A percentile compares a stretch with the other conserved stretches of the same genome.
These are phyloP conservation scores for Bipolaris victoriae DNA, from an alignment of 2,329 filamentous ascomycete species.

Conservation along the genomic window DNA sequence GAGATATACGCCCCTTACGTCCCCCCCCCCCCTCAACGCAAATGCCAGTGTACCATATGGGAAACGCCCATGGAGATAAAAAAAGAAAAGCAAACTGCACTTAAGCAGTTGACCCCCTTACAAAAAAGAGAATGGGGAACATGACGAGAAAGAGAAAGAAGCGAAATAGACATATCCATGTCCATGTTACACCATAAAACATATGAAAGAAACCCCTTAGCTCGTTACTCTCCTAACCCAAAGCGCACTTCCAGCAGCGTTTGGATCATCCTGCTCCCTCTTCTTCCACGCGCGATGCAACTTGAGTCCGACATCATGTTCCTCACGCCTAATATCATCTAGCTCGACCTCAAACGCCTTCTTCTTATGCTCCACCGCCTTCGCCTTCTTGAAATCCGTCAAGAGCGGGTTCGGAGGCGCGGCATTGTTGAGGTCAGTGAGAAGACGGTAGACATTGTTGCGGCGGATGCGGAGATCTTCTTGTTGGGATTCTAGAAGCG, in stretches of 20 bases:
- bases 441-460: constrained; percentile 45
- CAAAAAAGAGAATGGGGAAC: not conserved
- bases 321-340: constrained; percentile 45
- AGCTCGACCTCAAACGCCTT: constrained; percentile 48
- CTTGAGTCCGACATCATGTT: constrained; percentile 50
- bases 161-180: not conserved
- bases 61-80: not conserved
- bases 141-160: not conserved
- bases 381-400: constrained; percentile 44
- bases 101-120: not conserved
- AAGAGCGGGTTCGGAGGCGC: constrained; percentile 48
- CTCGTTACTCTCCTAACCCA: constrained; percentile 50
- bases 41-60: constrained; percentile 16
- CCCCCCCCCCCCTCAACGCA: no score
- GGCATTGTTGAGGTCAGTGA: constrained; percentile 44
- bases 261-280: constrained; percentile 47
- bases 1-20: no score
- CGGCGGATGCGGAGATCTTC: constrained; percentile 48
- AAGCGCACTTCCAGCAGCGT: constrained; percentile 40
- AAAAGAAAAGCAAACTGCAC: not conserved
- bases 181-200: not conserved
- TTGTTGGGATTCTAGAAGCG: constrained; percentile 48
- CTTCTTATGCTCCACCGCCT: constrained; percentile 45
- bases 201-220: not conserved
- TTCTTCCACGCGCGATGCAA: constrained; percentile 50